A percentile compares a stretch with the other conserved stretches of the same genome.
phyloP scores from a whole-genome alignment of 345 rosid species.

The Hevea brasiliensis region DNA sequence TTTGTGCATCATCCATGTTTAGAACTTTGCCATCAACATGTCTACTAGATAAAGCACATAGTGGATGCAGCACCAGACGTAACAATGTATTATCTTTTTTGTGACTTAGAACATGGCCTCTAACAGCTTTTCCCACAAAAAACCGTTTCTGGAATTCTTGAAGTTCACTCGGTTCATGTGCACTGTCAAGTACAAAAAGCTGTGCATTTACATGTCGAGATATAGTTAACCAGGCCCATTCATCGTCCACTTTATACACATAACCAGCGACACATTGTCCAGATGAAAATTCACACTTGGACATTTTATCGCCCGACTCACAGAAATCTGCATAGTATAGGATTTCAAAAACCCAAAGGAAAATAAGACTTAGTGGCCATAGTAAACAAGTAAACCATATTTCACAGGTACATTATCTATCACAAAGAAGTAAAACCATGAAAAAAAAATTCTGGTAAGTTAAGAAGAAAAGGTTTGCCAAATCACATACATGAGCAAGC shows the following conservation, averaged over 20 bases:
- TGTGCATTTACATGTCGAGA: slow-evolving; percentile 72
- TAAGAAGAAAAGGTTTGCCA: not conserved
- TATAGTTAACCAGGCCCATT: slow-evolving; percentile 82
- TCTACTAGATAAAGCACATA: slow-evolving; percentile 26
- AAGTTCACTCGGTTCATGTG: slow-evolving; percentile 71
- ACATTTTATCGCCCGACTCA: slow-evolving; percentile 33
- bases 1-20: slow-evolving; percentile 25
- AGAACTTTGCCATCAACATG: slow-evolving; percentile 24
- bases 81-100: slow-evolving; percentile 64
- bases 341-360: slow-evolving; percentile 14
- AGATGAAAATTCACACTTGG: slow-evolving; percentile 45
- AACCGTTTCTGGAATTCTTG: slow-evolving; percentile 60
- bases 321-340: slow-evolving; percentile 39
- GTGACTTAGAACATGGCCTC: slow-evolving; percentile 60
- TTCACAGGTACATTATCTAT: not conserved
- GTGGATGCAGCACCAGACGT: slow-evolving; percentile 66
- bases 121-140: slow-evolving; percentile 61
- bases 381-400: not conserved
- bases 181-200: slow-evolving; percentile 73
- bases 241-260: slow-evolving; percentile 80
- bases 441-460: not conserved
- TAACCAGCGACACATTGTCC: slow-evolving; percentile 67
- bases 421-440: not conserved
- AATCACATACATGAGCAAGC: not conserved
- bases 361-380: not conserved